Conservation (phyloP, 2,329 filamentous ascomycete species). For the Colletotrichum tropicicola region DNA sequence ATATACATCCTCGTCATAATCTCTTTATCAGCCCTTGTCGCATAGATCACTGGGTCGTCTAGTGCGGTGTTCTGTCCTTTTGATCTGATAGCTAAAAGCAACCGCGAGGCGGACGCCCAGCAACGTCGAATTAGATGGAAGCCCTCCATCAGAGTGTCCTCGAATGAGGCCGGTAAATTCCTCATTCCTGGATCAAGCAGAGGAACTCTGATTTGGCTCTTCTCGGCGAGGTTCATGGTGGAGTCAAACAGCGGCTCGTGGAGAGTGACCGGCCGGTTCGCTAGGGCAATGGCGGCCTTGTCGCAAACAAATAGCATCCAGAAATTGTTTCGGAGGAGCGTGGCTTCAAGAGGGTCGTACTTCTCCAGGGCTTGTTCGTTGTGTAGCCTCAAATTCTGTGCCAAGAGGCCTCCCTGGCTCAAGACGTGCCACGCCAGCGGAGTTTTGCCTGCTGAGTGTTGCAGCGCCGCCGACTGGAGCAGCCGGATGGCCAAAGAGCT, state of each 20-base stretch:
- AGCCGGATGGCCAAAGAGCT: constrained; percentile 53
- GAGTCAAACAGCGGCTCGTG: constrained; percentile 52
- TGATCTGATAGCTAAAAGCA: neutral
- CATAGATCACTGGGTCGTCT: neutral
- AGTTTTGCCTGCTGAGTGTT: constrained; percentile 39
- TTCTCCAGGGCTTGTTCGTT: constrained; percentile 47
- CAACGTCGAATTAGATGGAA: constrained; percentile 52
- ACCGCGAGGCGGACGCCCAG: neutral
- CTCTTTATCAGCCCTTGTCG: neutral
- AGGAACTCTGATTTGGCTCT: neutral
- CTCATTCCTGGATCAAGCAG: neutral
- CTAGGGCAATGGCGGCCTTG: constrained; percentile 48
- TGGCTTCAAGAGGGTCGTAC: constrained; percentile 46
- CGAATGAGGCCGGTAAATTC: constrained; percentile 28
- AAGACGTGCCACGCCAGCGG: constrained; percentile 45
- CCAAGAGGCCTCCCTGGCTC: constrained; percentile 51
- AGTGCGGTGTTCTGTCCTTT: neutral
- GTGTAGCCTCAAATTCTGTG: constrained; percentile 51
- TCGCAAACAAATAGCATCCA: constrained; percentile 52
- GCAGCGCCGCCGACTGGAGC: constrained; percentile 55
- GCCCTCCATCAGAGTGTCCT: constrained; percentile 31
- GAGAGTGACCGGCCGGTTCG: constrained; percentile 53
- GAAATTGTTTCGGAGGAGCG: constrained; percentile 46
- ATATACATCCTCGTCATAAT: neutral
- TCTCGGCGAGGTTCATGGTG: constrained; percentile 40